Evolutionary conservation across 164 flowering plant species (phyloP), one percentile per base, ranked within the genome.

Genomic region (Santalum album): DNA sequence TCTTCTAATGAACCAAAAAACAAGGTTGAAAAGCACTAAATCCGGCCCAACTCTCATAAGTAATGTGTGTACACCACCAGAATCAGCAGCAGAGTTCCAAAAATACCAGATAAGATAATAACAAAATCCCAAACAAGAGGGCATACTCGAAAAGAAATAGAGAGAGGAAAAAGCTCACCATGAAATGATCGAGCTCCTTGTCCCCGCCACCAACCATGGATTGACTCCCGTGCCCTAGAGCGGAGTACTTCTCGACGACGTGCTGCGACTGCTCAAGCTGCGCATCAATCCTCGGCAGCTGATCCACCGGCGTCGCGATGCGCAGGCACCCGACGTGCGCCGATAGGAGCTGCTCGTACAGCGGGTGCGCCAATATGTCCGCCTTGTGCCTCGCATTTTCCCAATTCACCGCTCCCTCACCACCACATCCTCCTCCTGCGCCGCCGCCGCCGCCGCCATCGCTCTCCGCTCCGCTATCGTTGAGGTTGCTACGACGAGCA

Each of bases 301-400:
- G 88, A 67, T 82, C 88, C 25, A 82, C 88, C 25, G 88, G 85
- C 51, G 88, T 80, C 11, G 88, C 88, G 23, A 82, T 79, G 22
- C 88, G 63, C 57, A 82, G 59, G 61, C 88, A 82, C 45, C 79
- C 72, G 23, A 82, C 80, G 55, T 80, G 88, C 1, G 85, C 85
- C n/a, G 81, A 78, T 43, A 82, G 51, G 61, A 82, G 56, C 77
- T 80, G 85, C 43, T 79, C 88, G 66, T 78, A 82, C 62, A 82
- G 53, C 2, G 88, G 88, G 54, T 82, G 88, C 34, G 76, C 42
- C 56, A 82, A 29, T 38, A 82, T 76, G 54, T 79, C 85, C 20
- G 82, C 85, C 56, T 82, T 82, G 59, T 34, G 54, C 69, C 71
- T 72, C 25, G 83, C 83, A 59, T 61, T 74, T 55, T 76, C 73